These are phyloP conservation scores for Xylariomycetidae sp. DNA, from an alignment of 2,329 filamentous ascomycete genomes.

Conservation along the genomic window DNA sequence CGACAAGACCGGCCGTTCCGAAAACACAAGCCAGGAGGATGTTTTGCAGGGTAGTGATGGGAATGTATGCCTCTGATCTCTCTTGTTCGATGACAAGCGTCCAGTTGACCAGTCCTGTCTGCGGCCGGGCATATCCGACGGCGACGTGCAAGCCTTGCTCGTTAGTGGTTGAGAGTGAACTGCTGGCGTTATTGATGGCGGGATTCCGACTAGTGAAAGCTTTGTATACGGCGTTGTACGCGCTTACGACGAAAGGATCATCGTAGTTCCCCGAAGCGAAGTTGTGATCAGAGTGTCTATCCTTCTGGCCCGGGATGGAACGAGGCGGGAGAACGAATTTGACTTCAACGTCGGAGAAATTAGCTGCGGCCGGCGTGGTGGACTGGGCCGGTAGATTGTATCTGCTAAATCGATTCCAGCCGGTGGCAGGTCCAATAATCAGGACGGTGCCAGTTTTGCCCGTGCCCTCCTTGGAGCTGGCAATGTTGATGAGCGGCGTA, in stretches of 20 bases:
- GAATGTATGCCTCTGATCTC: conserved; percentile 67
- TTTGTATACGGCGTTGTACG: conserved; percentile 59
- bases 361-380: conserved; percentile 31
- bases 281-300: conserved; percentile 46
- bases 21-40: conserved; percentile 84
- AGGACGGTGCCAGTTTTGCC: conserved; percentile 66
- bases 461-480: conserved; percentile 63
- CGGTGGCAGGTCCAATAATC: conserved; percentile 62
- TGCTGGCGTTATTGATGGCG: conserved; percentile 62
- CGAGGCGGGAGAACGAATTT: conserved; percentile 59
- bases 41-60: conserved; percentile 69
- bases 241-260: conserved; percentile 51
- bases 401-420: conserved; percentile 59
- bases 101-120: conserved; percentile 71
- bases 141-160: conserved; percentile 67
- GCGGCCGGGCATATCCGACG: conserved; percentile 72
- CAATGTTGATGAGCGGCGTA: conserved; percentile 56
- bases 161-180: conserved; percentile 64
- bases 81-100: conserved; percentile 75
- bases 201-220: conserved; percentile 51
- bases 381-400: conserved; percentile 41
- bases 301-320: conserved; percentile 29
- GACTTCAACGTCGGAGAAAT: conserved; percentile 42
- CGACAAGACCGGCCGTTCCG: conserved; percentile 68
- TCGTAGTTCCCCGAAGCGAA: conserved; percentile 37